These are phyloP conservation scores for Leptoxyphium fumago DNA, from an alignment of 2,329 filamentous ascomycete species.

Conservation along the genomic window DNA sequence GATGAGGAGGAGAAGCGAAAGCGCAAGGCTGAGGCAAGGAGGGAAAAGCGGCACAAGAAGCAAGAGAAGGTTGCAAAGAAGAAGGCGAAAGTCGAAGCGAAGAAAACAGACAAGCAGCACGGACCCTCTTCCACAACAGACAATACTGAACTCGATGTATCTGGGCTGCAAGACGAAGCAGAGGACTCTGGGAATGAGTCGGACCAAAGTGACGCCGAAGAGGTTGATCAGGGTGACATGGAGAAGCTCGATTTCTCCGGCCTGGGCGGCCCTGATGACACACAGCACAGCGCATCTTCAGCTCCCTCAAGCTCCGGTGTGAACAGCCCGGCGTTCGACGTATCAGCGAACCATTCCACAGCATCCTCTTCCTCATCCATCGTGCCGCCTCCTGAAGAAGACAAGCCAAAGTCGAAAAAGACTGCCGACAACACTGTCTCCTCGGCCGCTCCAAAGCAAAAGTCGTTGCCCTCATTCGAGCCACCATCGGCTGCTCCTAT, in stretches of 20 bases:
- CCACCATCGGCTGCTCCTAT: not conserved
- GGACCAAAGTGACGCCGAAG: conserved; percentile 10
- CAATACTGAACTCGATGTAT: not conserved
- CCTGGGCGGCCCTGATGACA: conserved; percentile 6
- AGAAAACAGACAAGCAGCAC: conserved; percentile 20
- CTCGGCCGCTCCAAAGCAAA: not conserved
- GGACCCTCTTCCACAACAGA: conserved; percentile 7
- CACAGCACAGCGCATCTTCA: conserved; percentile 12
- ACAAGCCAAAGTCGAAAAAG: conserved; percentile 5
- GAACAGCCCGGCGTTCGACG: conserved; percentile 27
- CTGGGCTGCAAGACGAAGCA: conserved; percentile 8
- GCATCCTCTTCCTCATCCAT: conserved; percentile 34
- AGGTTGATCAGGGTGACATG: not conserved
- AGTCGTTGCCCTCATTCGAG: not conserved
- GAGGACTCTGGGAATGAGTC: conserved; percentile 16
- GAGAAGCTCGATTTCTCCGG: conserved; percentile 7
- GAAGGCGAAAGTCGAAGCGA: conserved; percentile 23
- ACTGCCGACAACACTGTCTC: conserved; percentile 1
- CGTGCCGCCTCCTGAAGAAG: conserved; percentile 19
- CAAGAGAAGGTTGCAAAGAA: conserved; percentile 27
- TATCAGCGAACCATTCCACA: conserved; percentile 23
- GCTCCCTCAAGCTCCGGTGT: conserved; percentile 21
- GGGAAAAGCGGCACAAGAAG: conserved; percentile 24
- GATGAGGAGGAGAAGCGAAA: conserved; percentile 9
- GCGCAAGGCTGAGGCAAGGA: conserved; percentile 11